Evolutionary conservation across 805 yeast species (phyloP).

Genomic region (Priceomyces medius): DNA sequence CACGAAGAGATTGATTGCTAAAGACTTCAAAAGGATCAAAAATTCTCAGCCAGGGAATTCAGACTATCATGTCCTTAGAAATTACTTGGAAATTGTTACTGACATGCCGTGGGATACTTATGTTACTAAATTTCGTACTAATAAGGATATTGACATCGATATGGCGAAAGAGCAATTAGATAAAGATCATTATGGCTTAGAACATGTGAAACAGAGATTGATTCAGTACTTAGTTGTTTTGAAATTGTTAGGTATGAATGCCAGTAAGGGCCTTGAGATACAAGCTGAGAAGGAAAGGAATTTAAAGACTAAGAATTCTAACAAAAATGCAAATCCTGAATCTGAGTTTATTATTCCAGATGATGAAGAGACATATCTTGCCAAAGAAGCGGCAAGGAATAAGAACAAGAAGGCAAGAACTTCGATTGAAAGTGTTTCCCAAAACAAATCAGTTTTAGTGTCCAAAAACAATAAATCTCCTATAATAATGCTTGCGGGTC

Average conservation of each 20-base stretch:
- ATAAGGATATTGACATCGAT: conserved; percentile 50
- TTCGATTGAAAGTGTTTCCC: conserved; percentile 8
- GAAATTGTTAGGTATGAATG: conserved; percentile 50
- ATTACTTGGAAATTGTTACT: conserved; percentile 61
- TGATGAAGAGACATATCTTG: conserved; percentile 31
- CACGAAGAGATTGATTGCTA: conserved; percentile 38
- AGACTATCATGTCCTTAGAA: conserved; percentile 63
- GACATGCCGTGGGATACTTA: conserved; percentile 61
- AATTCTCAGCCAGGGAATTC: conserved; percentile 56
- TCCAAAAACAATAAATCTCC: conserved; percentile 56
- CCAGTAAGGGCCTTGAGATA: conserved; percentile 12
- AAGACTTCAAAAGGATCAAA: conserved; percentile 56
- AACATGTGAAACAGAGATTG: conserved; percentile 59
- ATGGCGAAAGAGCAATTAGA: conserved; percentile 40
- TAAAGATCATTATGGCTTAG: conserved; percentile 43
- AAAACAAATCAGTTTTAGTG: conserved; percentile 17
- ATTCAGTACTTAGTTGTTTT: conserved; percentile 79
- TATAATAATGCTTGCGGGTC: conserved; percentile 79
- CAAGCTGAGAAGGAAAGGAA: conserved; percentile 6
- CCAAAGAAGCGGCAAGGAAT: conserved; percentile 23
- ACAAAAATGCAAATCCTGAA: conserved; percentile 6
- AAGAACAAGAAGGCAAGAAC: conserved; percentile 17
- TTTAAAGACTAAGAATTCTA: conserved; percentile 1
- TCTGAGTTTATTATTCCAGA: conserved; percentile 33
- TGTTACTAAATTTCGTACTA: conserved; percentile 28